Conservation (phyloP, 306 rosid genomes). For the Clitoria ternatea region DNA sequence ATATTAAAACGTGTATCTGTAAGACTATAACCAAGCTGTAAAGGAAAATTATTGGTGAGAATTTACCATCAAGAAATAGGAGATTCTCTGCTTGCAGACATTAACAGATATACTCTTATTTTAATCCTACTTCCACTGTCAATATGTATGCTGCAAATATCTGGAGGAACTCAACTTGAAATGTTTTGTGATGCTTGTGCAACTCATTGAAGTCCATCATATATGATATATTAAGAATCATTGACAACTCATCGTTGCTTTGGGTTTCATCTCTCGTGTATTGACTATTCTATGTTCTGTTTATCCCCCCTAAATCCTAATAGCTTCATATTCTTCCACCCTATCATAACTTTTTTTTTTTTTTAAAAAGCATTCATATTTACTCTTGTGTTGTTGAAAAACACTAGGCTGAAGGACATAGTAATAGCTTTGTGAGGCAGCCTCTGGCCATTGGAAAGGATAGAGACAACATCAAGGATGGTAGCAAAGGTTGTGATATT, state of each 20-base stretch:
- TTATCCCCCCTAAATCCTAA: background rate
- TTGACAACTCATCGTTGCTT: slow-evolving; percentile 9
- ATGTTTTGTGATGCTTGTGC: slow-evolving; percentile 9
- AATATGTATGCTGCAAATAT: slow-evolving; percentile 3
- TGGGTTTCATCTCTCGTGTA: slow-evolving; percentile 7
- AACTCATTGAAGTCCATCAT: background rate
- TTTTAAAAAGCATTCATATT: background rate
- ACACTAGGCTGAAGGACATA: slow-evolving; percentile 65
- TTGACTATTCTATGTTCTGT: background rate
- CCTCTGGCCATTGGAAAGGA: slow-evolving; percentile 52
- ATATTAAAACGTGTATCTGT: background rate
- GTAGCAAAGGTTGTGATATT: slow-evolving; percentile 60
- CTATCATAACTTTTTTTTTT: background rate
- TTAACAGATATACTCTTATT: background rate
- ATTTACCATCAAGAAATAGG: background rate
- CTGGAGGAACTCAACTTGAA: slow-evolving; percentile 9
- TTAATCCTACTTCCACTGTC: background rate
- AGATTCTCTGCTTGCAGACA: background rate
- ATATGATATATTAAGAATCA: background rate
- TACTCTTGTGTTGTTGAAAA: slow-evolving; percentile 10
- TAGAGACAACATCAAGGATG: slow-evolving; percentile 52
- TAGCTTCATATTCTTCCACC: background rate
- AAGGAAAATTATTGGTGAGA: background rate
- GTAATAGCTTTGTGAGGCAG: slow-evolving; percentile 49
- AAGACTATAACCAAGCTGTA: slow-evolving; percentile 13